Conservation (phyloP, 2,329 filamentous ascomycete species). For the Aspergillus pseudoviridinutans region DNA sequence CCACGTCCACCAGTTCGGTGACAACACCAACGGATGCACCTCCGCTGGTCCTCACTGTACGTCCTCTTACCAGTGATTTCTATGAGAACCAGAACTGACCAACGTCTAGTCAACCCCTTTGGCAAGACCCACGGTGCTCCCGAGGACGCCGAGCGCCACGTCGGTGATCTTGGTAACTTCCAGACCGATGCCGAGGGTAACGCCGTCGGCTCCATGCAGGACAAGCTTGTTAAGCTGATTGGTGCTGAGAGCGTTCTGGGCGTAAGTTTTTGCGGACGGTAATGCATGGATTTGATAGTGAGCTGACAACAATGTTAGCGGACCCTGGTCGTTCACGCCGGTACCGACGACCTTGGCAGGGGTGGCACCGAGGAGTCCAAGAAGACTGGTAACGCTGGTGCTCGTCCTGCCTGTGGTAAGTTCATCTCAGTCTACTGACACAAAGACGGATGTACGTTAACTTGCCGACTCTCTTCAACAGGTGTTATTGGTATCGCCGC, state of each 20-base stretch:
- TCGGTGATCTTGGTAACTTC: slow-evolving; percentile 97
- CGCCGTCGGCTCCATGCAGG: slow-evolving; percentile 71
- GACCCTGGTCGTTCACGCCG: slow-evolving; percentile 89
- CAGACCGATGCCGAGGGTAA: slow-evolving; percentile 92
- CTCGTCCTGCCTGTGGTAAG: slow-evolving; percentile 89
- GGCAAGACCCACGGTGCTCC: slow-evolving; percentile 89
- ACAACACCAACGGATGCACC: slow-evolving; percentile 99
- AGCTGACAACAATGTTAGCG: slow-evolving; percentile 53
- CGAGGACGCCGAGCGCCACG: slow-evolving; percentile 78
- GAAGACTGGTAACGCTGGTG: slow-evolving; percentile 96
- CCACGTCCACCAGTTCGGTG: slow-evolving; percentile 98
- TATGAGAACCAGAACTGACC: slow-evolving; percentile 5
- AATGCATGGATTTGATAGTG: background rate
- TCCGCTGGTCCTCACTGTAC: slow-evolving; percentile 95
- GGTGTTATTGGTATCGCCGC: slow-evolving; percentile 85
- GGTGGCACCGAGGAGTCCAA: slow-evolving; percentile 90
- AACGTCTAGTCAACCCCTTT: slow-evolving; percentile 79
- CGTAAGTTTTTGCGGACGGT: slow-evolving; percentile 49
- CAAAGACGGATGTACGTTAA: background rate
- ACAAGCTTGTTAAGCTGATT: slow-evolving; percentile 90
- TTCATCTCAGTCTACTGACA: slow-evolving; percentile 10
- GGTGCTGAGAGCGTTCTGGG: slow-evolving; percentile 92
- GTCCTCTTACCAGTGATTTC: slow-evolving; percentile 31
- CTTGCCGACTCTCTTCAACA: slow-evolving; percentile 26
- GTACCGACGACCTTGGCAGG: slow-evolving; percentile 95